A percentile compares a stretch with the other conserved stretches of the same genome.
phyloP scores from a whole-genome alignment of 768 basidiomycete species.

The Cystoderma amianthinum region DNA sequence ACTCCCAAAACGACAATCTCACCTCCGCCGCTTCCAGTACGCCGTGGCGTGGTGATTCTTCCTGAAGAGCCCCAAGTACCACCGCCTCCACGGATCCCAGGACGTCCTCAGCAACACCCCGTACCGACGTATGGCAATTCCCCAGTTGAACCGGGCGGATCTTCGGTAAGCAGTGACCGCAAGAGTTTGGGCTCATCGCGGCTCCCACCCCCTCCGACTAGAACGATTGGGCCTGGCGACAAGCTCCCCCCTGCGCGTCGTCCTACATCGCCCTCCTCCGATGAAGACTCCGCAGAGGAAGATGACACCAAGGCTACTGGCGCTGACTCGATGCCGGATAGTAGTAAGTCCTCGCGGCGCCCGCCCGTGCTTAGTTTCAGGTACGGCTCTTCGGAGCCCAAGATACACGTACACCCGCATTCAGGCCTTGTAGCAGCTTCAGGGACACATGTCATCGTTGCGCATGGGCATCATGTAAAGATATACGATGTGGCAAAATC shows the following conservation, averaged over 20 bases:
- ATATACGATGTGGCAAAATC: conserved; percentile 51
- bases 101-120: conserved; percentile 17
- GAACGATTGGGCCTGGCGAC: conserved; percentile 62
- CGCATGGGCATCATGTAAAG: conserved; percentile 49
- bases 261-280: conserved; percentile 32
- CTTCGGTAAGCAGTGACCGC: conserved; percentile 23
- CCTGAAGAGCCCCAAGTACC: conserved; percentile 11
- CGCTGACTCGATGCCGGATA: conserved; percentile 58
- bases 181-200: conserved; percentile 30
- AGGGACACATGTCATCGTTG: conserved; percentile 53
- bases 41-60: conserved; percentile 22
- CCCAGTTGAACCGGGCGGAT: conserved; percentile 8
- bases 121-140: too few species aligned
- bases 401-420: conserved; percentile 55
- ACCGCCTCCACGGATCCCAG: conserved; percentile 16
- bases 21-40: conserved; percentile 41
- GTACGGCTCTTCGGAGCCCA: conserved; percentile 32
- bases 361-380: conserved; percentile 35
- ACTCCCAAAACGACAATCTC: conserved; percentile 12
- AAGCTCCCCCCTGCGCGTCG: conserved; percentile 61
- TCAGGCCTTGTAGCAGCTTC: conserved; percentile 48
- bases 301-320: conserved; percentile 41
- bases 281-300: conserved; percentile 55
- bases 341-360: conserved; percentile 57
- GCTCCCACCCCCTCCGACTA: conserved; percentile 70